These are phyloP conservation scores for Penicillium janthinellum DNA, from an alignment of 2,329 filamentous ascomycete species.

Conservation along the genomic window DNA sequence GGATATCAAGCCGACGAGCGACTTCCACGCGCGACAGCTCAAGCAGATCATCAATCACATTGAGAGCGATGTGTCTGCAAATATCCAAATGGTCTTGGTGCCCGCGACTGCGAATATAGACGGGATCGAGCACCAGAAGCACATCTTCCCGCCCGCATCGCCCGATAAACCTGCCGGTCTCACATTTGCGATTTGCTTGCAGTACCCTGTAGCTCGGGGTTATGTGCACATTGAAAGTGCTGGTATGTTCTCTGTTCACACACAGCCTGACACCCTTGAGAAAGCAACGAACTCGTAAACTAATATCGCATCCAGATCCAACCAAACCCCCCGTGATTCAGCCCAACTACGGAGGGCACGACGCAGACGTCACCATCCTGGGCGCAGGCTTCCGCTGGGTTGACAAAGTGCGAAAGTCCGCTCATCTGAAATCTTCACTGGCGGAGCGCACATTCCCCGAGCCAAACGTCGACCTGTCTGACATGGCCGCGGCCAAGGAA, in stretches of 20 bases:
- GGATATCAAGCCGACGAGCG: slow-evolving; percentile 16
- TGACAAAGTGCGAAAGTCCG: slow-evolving; percentile 16
- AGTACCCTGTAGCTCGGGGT: slow-evolving; percentile 27
- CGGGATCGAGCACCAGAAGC: slow-evolving; percentile 17
- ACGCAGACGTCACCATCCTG: slow-evolving; percentile 22
- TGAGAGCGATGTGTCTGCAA: slow-evolving; percentile 16
- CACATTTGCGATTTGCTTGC: slow-evolving; percentile 20
- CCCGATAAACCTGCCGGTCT: slow-evolving; percentile 12
- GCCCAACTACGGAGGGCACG: slow-evolving; percentile 20
- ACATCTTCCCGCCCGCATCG: slow-evolving; percentile 4
- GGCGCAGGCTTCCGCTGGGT: slow-evolving; percentile 22
- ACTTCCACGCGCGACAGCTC: slow-evolving; percentile 19
- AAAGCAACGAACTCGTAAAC: background rate
- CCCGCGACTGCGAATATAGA: slow-evolving; percentile 6
- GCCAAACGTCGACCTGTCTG: slow-evolving; percentile 14
- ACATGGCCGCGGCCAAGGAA: slow-evolving; percentile 15
- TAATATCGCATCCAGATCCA: slow-evolving; percentile 14
- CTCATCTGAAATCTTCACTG: slow-evolving; percentile 11
- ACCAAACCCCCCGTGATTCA: slow-evolving; percentile 19
- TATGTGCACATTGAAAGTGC: slow-evolving; percentile 22
- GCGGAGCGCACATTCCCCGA: slow-evolving; percentile 12
- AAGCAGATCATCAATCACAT: slow-evolving; percentile 14
- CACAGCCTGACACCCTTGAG: background rate
- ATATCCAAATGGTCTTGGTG: slow-evolving; percentile 16
- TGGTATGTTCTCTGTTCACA: slow-evolving; percentile 3